Percentiles rank a stretch among this genome's conserved stretches.
These are phyloP conservation scores for Alternaria hordeiaustralica DNA, from an alignment of 2,329 filamentous ascomycete genomes.

Conservation along the genomic window DNA sequence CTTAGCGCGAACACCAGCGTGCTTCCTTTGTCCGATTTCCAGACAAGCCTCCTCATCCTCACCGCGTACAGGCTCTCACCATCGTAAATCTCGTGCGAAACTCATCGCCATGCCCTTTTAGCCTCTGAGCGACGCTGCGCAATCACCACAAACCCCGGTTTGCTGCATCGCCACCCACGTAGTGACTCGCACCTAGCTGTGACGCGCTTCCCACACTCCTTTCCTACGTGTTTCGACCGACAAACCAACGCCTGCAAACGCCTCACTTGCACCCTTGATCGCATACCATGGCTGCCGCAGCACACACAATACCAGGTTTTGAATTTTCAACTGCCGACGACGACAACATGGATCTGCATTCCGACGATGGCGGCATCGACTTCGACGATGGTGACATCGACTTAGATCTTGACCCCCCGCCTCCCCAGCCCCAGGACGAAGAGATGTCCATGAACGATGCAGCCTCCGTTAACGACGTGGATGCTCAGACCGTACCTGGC, in stretches of 20 bases:
- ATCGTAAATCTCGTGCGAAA: background rate
- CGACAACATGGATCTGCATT: conserved; percentile 60
- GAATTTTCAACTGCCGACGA: conserved; percentile 50
- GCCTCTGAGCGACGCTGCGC: background rate
- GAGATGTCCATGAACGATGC: conserved; percentile 65
- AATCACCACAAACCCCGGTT: conserved; percentile 5
- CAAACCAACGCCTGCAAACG: conserved; percentile 4
- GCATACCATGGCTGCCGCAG: conserved; percentile 32
- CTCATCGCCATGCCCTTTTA: conserved; percentile 17
- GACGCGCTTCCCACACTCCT: conserved; percentile 26
- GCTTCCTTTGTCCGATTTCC: conserved; percentile 22
- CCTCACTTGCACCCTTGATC: background rate
- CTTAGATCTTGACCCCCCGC: conserved; percentile 56
- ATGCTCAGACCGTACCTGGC: conserved; percentile 18
- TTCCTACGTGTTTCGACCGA: conserved; percentile 7
- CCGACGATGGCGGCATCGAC: conserved; percentile 49
- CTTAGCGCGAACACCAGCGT: conserved; percentile 18
- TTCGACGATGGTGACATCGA: conserved; percentile 66
- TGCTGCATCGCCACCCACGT: conserved; percentile 13
- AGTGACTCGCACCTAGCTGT: conserved; percentile 14
- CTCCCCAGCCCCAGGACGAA: conserved; percentile 44
- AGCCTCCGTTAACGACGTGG: conserved; percentile 31
- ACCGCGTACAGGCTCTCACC: background rate
- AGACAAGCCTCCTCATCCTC: conserved; percentile 7
- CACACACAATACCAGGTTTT: conserved; percentile 29